These are phyloP conservation scores for Didymella pomorum DNA, from an alignment of 2,329 filamentous ascomycete species.

Conservation along the genomic window DNA sequence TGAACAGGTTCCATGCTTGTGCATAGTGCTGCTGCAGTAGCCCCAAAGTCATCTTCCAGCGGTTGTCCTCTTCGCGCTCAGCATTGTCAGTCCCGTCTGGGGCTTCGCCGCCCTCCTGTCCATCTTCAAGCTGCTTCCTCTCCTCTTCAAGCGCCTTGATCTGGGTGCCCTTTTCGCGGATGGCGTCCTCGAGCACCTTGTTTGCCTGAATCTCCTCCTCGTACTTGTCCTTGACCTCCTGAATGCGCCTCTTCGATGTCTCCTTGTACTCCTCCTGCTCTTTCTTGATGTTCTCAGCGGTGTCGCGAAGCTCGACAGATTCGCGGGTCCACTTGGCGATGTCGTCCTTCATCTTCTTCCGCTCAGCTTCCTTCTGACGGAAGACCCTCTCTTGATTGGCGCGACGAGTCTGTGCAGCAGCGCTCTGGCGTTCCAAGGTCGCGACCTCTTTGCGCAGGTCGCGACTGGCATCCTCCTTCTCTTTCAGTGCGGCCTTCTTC, in stretches of 20 bases:
- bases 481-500: conserved; percentile 78
- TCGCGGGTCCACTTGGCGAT: conserved; percentile 73
- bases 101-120: conserved; percentile 53
- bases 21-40: conserved; percentile 62
- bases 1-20: conserved; percentile 46
- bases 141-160: conserved; percentile 78
- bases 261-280: conserved; percentile 50
- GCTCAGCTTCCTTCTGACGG: conserved; percentile 73
- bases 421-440: conserved; percentile 80
- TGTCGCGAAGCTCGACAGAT: conserved; percentile 63
- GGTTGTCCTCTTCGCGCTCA: conserved; percentile 58
- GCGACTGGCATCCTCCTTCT: conserved; percentile 89
- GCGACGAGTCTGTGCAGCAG: conserved; percentile 79
- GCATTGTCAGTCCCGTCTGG: conserved; percentile 53
- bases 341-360: conserved; percentile 73
- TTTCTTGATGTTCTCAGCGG: conserved; percentile 59
- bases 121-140: conserved; percentile 62
- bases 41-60: conserved; percentile 64
- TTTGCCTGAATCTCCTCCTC: conserved; percentile 57
- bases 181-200: conserved; percentile 73
- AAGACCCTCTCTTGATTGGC: conserved; percentile 77
- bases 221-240: conserved; percentile 52
- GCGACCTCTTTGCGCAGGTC: conserved; percentile 84
- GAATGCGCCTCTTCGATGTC: conserved; percentile 51
- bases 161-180: conserved; percentile 73